Base-by-base conservation (phyloP, 225 moss, liverwort and hornwort genomes). In the Polytrichum commune region DNA sequence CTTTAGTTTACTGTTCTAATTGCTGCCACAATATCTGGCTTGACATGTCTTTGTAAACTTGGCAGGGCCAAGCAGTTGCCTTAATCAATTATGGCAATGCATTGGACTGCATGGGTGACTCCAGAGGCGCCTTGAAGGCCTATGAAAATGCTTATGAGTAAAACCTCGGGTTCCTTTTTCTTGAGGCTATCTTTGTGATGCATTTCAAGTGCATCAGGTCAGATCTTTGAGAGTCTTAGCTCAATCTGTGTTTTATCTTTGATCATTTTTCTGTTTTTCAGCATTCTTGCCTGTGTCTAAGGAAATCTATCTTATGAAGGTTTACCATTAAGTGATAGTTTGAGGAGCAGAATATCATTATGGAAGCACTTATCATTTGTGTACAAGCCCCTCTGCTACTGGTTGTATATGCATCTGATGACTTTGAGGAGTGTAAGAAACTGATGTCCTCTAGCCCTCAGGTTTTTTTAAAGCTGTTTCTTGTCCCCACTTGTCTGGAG, bases 1-100 rank as follows among this genome's bases (percentile, higher is more conserved):
- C 46, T 46, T 35, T 46, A 46, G n/a, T 46, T 46, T 54, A 5
- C 24, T 10, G 8, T 29, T 33, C 28, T 28, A 61, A 28, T 23
- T 62, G 18, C 24, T 57, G 27, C 19, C 6, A 19, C 2, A 19
- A 8, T 55, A 7, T 19, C 26, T 28, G 54, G 27, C 20, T 69
- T 22, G 6, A 26, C 35, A 20, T 60, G 16, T 13, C 23, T 3
- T 32, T 55, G 19, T 9, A 23, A 55, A 63, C 22, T 35, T 81
- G 74, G 65, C 84, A 98, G 98, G 98, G 98, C 18, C 93, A 95
- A 80, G 73, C 87, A 33, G 95, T 95, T 63, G 86, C 95, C 57
- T 83, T 93, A 78, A 87, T 93, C 63, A 98, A 98, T 76, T 93
- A 87, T 61, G 98, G 93, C 38, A 98, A 95, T 75, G 77, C 86